These are phyloP conservation scores for Baeospora myosura DNA, from an alignment of 1,284 basidiomycete species.

Conservation along the genomic window DNA sequence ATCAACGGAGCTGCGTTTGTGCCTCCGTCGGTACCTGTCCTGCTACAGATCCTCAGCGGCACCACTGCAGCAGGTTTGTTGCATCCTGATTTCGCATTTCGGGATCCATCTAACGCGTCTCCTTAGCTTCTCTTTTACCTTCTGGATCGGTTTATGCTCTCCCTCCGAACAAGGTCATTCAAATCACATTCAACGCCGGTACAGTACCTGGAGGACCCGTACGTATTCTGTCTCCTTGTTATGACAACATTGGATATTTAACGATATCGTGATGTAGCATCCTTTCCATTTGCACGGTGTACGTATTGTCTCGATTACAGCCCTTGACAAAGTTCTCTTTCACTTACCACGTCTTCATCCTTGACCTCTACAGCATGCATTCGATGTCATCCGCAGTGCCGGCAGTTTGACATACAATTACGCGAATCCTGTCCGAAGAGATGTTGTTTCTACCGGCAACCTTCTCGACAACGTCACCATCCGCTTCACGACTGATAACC, in stretches of 20 bases:
- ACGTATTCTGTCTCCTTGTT: slow-evolving; percentile 6
- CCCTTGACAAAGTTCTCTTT: neutral
- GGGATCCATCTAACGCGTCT: no score
- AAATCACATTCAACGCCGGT: slow-evolving; percentile 19
- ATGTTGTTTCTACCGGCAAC: slow-evolving; percentile 16
- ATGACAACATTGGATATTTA: slow-evolving; percentile 4
- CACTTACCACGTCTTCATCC: slow-evolving; percentile 24
- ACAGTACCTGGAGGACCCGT: slow-evolving; percentile 16
- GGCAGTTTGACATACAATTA: slow-evolving; percentile 27
- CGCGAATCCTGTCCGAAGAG: slow-evolving; percentile 29
- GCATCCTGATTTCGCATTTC: no score
- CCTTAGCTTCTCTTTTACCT: slow-evolving; percentile 20
- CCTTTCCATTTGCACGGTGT: slow-evolving; percentile 23
- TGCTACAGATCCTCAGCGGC: slow-evolving; percentile 24
- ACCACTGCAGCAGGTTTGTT: slow-evolving; percentile 20
- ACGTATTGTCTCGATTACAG: neutral
- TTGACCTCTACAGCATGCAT: slow-evolving; percentile 16
- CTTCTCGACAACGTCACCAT: slow-evolving; percentile 30
- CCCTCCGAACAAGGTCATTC: slow-evolving; percentile 26
- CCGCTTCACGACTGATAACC: slow-evolving; percentile 30
- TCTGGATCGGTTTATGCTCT: slow-evolving; percentile 20
- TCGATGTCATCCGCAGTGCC: slow-evolving; percentile 19
- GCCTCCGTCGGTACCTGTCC: slow-evolving; percentile 10
- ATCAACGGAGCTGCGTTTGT: slow-evolving; percentile 9
- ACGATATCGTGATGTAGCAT: no score